These are phyloP conservation scores for Rhizoctonia solani DNA, from an alignment of 1,284 basidiomycete species.

Conservation along the genomic window DNA sequence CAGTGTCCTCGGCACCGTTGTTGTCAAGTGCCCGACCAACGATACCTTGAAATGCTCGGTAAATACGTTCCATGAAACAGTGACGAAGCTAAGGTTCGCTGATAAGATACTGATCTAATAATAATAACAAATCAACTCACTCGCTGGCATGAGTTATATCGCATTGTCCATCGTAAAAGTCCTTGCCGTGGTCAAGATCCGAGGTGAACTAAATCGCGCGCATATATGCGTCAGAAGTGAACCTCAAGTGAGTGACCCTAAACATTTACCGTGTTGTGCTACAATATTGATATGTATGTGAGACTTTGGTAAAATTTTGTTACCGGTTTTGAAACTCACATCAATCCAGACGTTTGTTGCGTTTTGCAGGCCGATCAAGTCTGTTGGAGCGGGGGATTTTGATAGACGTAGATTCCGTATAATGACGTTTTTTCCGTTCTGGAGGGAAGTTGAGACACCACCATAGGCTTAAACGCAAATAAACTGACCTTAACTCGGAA, in stretches of 20 bases:
- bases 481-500: conserved; percentile 28
- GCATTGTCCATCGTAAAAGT: conserved; percentile 43
- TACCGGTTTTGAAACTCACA: too few relatives aligned
- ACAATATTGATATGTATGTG: too few relatives aligned
- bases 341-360: conserved; percentile 44
- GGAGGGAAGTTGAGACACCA: neutral
- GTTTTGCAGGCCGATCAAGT: conserved; percentile 43
- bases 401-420: conserved; percentile 43
- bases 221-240: too few relatives aligned
- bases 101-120: neutral
- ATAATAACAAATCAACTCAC: conserved; percentile 30
- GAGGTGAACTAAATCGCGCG: conserved; percentile 31
- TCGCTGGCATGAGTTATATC: conserved; percentile 42
- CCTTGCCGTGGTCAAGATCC: conserved; percentile 38
- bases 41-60: conserved; percentile 33
- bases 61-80: conserved; percentile 27
- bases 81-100: conserved; percentile 19
- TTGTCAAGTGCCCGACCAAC: conserved; percentile 32
- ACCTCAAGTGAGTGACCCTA: too few relatives aligned
- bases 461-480: neutral
- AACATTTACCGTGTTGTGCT: conserved; percentile 2
- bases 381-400: conserved; percentile 41
- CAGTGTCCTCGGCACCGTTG: conserved; percentile 25
- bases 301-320: too few relatives aligned
- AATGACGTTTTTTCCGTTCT: conserved; percentile 36